A percentile compares a stretch with the other conserved stretches of the same genome.
Evolutionary conservation across 495 filamentous ascomycete species (phyloP).

Genomic region (Cercophora samala): DNA sequence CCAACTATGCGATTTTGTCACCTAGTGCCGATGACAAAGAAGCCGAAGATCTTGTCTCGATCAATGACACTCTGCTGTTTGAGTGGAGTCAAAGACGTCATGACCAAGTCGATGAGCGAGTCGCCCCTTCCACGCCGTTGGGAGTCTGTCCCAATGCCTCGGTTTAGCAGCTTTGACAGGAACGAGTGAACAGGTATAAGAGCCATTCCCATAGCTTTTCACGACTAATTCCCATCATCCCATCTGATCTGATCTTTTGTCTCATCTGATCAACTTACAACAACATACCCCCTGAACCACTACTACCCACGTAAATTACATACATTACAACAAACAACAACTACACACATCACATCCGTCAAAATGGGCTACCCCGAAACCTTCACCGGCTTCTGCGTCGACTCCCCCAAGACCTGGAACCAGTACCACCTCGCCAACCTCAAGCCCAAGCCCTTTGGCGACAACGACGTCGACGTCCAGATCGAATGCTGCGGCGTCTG

Average conservation of each 20-base stretch:
- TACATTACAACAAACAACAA: too few species aligned
- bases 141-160: not conserved
- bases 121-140: not conserved
- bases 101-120: not conserved
- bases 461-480: slow-evolving; percentile 69
- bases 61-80: slow-evolving; percentile 2
- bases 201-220: not conserved
- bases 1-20: not conserved
- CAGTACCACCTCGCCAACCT: slow-evolving; percentile 48
- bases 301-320: not conserved
- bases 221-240: not conserved
- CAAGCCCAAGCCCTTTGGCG: slow-evolving; percentile 73
- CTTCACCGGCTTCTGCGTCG: slow-evolving; percentile 61
- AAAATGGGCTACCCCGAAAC: slow-evolving; percentile 75
- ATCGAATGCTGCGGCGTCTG: slow-evolving; percentile 68
- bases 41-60: not conserved
- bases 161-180: not conserved
- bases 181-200: not conserved
- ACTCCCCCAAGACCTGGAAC: slow-evolving; percentile 32
- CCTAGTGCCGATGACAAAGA: not conserved
- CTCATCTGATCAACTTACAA: not conserved
- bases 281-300: not conserved
- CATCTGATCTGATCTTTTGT: not conserved
- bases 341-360: not conserved
- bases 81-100: slow-evolving; percentile 10